phyloP scores from a whole-genome alignment of 2,329 filamentous ascomycete genomes.

The Diatrype stigma region DNA sequence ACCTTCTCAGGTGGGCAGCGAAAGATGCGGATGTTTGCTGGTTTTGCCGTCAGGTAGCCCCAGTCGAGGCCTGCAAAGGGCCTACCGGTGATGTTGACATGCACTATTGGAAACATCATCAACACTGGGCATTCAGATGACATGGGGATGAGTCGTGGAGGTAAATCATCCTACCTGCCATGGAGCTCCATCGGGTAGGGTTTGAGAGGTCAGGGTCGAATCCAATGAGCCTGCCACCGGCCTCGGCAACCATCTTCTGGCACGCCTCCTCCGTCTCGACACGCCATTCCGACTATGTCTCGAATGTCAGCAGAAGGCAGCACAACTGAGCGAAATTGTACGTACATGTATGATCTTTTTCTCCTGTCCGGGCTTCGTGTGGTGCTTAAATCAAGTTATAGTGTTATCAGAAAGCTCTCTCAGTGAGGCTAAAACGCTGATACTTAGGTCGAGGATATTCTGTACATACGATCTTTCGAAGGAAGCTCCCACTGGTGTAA shows the following conservation, averaged over 20 bases:
- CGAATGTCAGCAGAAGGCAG: background rate
- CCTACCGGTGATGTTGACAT: constrained; percentile 4
- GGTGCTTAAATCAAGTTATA: background rate
- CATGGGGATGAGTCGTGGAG: too few relatives aligned
- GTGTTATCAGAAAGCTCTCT: background rate
- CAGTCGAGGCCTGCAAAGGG: background rate
- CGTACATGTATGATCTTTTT: too few relatives aligned
- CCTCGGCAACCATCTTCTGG: constrained; percentile 6
- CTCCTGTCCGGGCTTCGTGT: background rate
- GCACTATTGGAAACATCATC: constrained; percentile 4
- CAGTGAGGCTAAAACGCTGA: background rate
- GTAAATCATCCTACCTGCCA: background rate
- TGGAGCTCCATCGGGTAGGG: background rate
- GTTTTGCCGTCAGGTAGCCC: constrained; percentile 5
- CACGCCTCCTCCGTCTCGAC: constrained; percentile 5
- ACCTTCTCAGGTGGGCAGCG: background rate
- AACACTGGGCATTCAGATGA: background rate
- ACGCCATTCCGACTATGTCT: constrained; percentile 3
- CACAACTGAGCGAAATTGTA: background rate
- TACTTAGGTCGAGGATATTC: too few relatives aligned
- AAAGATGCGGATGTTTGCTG: constrained; percentile 4
- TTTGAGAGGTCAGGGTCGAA: background rate
- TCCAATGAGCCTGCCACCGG: constrained; percentile 1
- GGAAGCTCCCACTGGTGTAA: background rate
- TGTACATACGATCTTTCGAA: constrained; percentile 1